phyloP scores from a whole-genome alignment of 768 basidiomycete species.

The Termitomyces titanicus region DNA sequence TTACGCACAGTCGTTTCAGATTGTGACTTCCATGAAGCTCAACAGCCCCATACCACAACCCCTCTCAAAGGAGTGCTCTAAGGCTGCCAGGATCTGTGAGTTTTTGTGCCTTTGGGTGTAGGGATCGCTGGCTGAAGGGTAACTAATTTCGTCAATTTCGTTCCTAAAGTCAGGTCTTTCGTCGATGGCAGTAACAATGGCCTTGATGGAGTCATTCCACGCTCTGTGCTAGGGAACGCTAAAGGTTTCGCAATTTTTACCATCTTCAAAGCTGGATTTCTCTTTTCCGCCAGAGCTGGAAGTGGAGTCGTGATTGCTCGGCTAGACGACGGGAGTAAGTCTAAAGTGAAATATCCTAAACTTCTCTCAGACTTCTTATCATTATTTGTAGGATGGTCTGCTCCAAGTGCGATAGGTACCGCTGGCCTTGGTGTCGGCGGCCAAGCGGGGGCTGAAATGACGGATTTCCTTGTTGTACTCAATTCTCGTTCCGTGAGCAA shows the following conservation, averaged over 20 bases:
- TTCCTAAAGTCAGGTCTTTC: conserved; percentile 69
- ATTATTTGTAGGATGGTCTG: conserved; percentile 70
- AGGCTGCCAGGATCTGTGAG: conserved; percentile 86
- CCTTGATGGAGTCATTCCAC: conserved; percentile 68
- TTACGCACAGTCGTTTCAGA: neutral
- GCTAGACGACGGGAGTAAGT: conserved; percentile 76
- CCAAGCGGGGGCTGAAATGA: conserved; percentile 82
- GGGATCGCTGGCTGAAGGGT: neutral
- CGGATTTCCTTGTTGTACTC: conserved; percentile 86
- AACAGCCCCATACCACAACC: conserved; percentile 50
- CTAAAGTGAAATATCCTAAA: neutral
- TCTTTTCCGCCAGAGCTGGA: conserved; percentile 79
- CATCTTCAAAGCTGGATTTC: conserved; percentile 72
- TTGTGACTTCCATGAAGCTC: conserved; percentile 36
- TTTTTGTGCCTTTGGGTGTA: conserved; percentile 12
- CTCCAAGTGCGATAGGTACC: conserved; percentile 92
- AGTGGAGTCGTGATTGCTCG: conserved; percentile 87
- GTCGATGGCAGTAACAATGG: conserved; percentile 79
- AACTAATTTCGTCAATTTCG: neutral
- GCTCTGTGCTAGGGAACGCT: conserved; percentile 45
- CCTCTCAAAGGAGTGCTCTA: conserved; percentile 79
- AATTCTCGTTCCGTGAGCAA: conserved; percentile 71
- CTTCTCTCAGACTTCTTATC: conserved; percentile 1
- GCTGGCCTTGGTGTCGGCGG: conserved; percentile 88
- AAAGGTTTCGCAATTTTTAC: conserved; percentile 90